Evolutionary conservation across 1,139 yeast species (phyloP), one percentile per base, ranked within the genome.

Genomic region (Kodamaea sp.): DNA sequence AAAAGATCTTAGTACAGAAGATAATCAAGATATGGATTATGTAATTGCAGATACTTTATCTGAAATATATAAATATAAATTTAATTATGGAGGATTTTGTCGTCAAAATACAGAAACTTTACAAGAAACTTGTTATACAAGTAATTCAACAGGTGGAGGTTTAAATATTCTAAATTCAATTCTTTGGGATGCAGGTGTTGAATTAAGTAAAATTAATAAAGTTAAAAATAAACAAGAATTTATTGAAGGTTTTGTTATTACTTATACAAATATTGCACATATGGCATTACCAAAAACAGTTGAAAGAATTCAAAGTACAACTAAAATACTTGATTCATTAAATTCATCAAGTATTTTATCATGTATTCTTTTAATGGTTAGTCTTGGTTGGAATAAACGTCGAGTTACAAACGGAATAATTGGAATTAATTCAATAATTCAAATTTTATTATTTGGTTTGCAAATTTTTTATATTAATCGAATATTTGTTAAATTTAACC

Each of bases 51-150:
- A 73, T 48, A 68, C 79, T 0, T 67, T 74, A 43, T 67, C 73
- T 31, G 62, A 62, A 25, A 58, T 64, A 34, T 71, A 70, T 33
- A 33, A 61, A 8, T 78, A 62, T 50, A 63, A 64, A 32, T 63
- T 78, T 46, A 75, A 68, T 49, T 63, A 67, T 36, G 57, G 66
- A 40, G 81, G 83, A 1, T 79, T 69, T 53, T 77, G 81, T 53
- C 68, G 78, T 29, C 40, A 54, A 9, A 62, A 63, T 24, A 44
- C 48, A 4, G 48, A 34, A 8, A 45, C 52, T 5, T 47, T 46
- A 8, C 43, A 40, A 5, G 45, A 50, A 23, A 54, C 53, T 32
- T 77, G 80, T 49, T 54, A 60, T 40, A 58, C 46, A 32, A 39
- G 39, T 7, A 31, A 34, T 8, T 24, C 34, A 29, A n/a, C 25